phyloP scores from a whole-genome alignment of 805 yeast genomes.

The Candida broadrunensis region DNA sequence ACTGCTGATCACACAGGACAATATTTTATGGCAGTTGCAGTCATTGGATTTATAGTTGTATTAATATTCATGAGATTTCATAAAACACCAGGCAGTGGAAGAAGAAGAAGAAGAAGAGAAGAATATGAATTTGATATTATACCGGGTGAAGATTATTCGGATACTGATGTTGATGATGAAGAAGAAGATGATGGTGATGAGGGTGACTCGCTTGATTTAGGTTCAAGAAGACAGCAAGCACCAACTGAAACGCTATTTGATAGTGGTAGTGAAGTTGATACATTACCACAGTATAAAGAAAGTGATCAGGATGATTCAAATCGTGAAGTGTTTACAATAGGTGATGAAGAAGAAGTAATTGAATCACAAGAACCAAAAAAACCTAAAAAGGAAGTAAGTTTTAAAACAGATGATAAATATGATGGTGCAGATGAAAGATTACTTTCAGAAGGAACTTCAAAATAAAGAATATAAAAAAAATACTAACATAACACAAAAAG shows the following conservation, averaged over 20 bases:
- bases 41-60: conserved; percentile 54
- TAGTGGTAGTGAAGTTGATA: conserved; percentile 37
- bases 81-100: conserved; percentile 36
- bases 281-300: conserved; percentile 32
- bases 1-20: conserved; percentile 50
- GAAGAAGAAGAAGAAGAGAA: conserved; percentile 59
- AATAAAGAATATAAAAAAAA: no score
- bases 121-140: conserved; percentile 76
- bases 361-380: neutral
- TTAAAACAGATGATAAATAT: neutral
- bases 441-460: neutral
- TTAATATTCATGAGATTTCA: conserved; percentile 45
- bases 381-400: neutral
- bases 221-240: conserved; percentile 11
- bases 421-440: conserved; percentile 3
- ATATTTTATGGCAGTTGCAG: conserved; percentile 57
- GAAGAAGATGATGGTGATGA: conserved; percentile 10
- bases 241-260: conserved; percentile 18
- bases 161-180: conserved; percentile 31
- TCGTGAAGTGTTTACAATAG: conserved; percentile 36
- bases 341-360: conserved; percentile 36
- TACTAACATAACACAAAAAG: no score
- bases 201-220: conserved; percentile 35
- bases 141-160: conserved; percentile 57
- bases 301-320: conserved; percentile 11